Evolutionary conservation across 1,284 basidiomycete species (phyloP).

Genomic region (Sutorius eximius): DNA sequence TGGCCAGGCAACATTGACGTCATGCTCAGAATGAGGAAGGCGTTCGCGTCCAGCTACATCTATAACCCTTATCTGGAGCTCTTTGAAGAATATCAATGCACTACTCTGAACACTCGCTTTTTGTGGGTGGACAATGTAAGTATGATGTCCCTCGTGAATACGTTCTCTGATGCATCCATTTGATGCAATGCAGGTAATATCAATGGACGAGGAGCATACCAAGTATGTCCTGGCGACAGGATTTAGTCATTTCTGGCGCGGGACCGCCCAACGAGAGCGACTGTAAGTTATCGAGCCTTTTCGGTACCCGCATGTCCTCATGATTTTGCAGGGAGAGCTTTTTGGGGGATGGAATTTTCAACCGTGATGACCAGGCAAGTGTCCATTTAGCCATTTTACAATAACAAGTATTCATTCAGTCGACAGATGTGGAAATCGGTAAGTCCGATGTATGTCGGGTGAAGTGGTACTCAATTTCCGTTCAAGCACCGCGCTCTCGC

Average conservation of each 20-base stretch:
- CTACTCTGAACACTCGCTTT: conserved; percentile 64
- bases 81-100: conserved; percentile 66
- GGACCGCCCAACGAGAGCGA: conserved; percentile 58
- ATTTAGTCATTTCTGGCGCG: conserved; percentile 65
- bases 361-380: conserved; percentile 64
- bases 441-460: conserved; percentile 13
- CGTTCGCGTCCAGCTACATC: conserved; percentile 58
- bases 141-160: conserved; percentile 1
- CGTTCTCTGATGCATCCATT: background rate
- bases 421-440: conserved; percentile 54
- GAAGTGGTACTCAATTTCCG: conserved; percentile 5
- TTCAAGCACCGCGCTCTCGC: conserved; percentile 63
- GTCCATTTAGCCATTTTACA: conserved; percentile 6
- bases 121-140: conserved; percentile 66
- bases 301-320: background rate
- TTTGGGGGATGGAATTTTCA: conserved; percentile 71
- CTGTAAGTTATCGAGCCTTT: conserved; percentile 44
- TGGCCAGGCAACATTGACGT: conserved; percentile 76
- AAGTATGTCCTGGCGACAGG: conserved; percentile 69
- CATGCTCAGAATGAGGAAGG: conserved; percentile 52
- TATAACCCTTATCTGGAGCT: conserved; percentile 61
- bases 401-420: conserved; percentile 8
- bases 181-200: conserved; percentile 51
- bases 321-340: conserved; percentile 54
- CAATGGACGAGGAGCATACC: conserved; percentile 68